Evolutionary conservation across 805 yeast species (phyloP).

Genomic region (Candida taoyuanica): DNA sequence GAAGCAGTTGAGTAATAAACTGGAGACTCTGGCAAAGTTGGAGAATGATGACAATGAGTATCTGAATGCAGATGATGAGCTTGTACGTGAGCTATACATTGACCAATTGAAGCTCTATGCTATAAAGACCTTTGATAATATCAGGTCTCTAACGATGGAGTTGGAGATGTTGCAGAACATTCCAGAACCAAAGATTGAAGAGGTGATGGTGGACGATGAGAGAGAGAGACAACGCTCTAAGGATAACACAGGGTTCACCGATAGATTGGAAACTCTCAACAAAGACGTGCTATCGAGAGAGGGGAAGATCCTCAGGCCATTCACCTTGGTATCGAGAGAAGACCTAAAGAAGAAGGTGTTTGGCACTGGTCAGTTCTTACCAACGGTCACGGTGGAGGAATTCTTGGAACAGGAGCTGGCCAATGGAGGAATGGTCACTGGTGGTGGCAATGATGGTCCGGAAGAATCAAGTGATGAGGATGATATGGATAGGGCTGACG

Average conservation of each 20-base stretch:
- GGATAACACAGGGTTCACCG: conserved; percentile 52
- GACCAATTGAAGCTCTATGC: conserved; percentile 52
- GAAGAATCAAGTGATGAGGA: conserved; percentile 51
- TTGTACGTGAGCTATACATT: conserved; percentile 47
- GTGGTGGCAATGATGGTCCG: conserved; percentile 36
- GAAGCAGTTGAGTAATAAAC: conserved; percentile 43
- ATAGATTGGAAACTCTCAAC: conserved; percentile 50
- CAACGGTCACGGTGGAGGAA: conserved; percentile 94
- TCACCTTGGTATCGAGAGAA: conserved; percentile 63
- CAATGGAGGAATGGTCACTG: conserved; percentile 71
- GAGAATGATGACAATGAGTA: conserved; percentile 31
- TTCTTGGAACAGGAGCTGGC: conserved; percentile 79
- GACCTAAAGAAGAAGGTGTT: conserved; percentile 61
- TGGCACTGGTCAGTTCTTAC: conserved; percentile 90
- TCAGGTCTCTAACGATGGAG: conserved; percentile 65
- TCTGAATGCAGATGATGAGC: conserved; percentile 56
- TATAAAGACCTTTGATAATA: conserved; percentile 46
- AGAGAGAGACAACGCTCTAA: conserved; percentile 10
- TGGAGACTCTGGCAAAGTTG: conserved; percentile 37
- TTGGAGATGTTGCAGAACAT: conserved; percentile 51
- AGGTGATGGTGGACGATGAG: conserved; percentile 13
- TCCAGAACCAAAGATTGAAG: conserved; percentile 30
- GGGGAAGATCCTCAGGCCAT: conserved; percentile 82
- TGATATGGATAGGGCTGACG: conserved; percentile 52
- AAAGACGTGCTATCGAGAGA: conserved; percentile 56